Evolutionary conservation across 2,329 filamentous ascomycete genomes (phyloP).

Genomic region (Emericellopsis cladophorae): DNA sequence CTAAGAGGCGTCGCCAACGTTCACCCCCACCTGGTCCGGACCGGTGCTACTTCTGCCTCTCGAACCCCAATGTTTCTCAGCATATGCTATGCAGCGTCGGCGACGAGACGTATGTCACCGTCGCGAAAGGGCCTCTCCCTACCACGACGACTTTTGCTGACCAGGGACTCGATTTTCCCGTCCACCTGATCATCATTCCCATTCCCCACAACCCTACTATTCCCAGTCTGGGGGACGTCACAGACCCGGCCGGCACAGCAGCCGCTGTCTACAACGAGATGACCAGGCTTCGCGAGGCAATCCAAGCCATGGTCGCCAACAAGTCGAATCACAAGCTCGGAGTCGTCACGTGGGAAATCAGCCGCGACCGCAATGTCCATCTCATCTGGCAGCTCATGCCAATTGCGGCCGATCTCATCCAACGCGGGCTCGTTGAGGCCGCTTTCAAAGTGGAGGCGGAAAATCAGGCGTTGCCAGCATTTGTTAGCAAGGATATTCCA

Average conservation of each 20-base stretch:
- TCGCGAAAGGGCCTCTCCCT: constrained; percentile 80
- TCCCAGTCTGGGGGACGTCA: constrained; percentile 45
- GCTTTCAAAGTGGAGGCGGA: constrained; percentile 83
- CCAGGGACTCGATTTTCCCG: constrained; percentile 59
- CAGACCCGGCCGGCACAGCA: constrained; percentile 38
- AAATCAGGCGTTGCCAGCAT: constrained; percentile 46
- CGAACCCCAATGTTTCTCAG: constrained; percentile 68
- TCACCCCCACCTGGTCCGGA: constrained; percentile 56
- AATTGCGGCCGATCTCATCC: constrained; percentile 53
- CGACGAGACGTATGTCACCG: constrained; percentile 77
- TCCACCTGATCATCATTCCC: constrained; percentile 85
- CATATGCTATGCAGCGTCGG: constrained; percentile 89
- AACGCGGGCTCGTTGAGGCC: constrained; percentile 66
- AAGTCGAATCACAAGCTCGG: constrained; percentile 51
- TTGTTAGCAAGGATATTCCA: constrained; percentile 33
- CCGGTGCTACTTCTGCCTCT: constrained; percentile 91
- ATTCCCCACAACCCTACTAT: constrained; percentile 71
- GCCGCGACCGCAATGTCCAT: constrained; percentile 68
- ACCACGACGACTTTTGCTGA: constrained; percentile 52
- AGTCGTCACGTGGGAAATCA: constrained; percentile 86
- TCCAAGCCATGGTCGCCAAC: constrained; percentile 67
- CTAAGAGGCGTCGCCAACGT: constrained; percentile 34
- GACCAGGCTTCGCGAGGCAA: constrained; percentile 61
- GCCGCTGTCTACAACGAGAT: constrained; percentile 64
- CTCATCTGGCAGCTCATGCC: constrained; percentile 91